Evolutionary conservation across 1,284 basidiomycete genomes (phyloP), one percentile per base, ranked within the genome.

Genomic region (Stygiomarasmius scandens): DNA sequence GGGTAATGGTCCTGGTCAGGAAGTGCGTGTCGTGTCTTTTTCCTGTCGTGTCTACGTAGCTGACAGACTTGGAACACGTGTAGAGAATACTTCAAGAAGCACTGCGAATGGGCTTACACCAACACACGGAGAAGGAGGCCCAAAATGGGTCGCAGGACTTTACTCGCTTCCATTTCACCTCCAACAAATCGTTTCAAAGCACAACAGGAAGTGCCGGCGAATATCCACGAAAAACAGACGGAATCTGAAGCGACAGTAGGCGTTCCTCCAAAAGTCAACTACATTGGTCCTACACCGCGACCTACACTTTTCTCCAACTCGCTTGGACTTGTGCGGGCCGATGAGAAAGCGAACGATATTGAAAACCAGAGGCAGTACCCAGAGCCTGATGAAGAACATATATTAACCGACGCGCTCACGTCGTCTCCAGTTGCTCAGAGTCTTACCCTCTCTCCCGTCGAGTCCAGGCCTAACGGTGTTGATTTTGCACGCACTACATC

Each of bases 1-100:
- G 80, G 78, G 71, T 80, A 22, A 83, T 86, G 81, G 82, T 85
- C 11, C 71, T 85, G 27, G 77, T 82, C 27, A 67, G 81, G 63
- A 79, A 78, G 79, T 80, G 58, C 56, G 74, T 65, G 10, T 36
- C 29, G 22, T 5, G 38, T 16, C 19, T 27, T 8, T 45, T 38
- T 38, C 48, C n/a, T 20, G 38, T 19, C 1, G 27, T 47, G 20
- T 19, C 43, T 34, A 25, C n/a, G n/a, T n/a, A n/a, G n/a, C n/a
- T n/a, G n/a, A n/a, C n/a, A n/a, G n/a, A n/a, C n/a, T n/a, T n/a
- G n/a, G n/a, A n/a, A n/a, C n/a, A 47, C 29, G 32, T 49, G 54
- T 54, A 80, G 80, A 63, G 72, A 72, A 36, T 84, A 80, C 65
- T 83, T 85, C 66, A 71, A 70, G 20, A 74, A 72, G 23, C 72